Evolutionary conservation across 116 monocot species (phyloP).

Genomic region (Papilionanthe hybrid): DNA sequence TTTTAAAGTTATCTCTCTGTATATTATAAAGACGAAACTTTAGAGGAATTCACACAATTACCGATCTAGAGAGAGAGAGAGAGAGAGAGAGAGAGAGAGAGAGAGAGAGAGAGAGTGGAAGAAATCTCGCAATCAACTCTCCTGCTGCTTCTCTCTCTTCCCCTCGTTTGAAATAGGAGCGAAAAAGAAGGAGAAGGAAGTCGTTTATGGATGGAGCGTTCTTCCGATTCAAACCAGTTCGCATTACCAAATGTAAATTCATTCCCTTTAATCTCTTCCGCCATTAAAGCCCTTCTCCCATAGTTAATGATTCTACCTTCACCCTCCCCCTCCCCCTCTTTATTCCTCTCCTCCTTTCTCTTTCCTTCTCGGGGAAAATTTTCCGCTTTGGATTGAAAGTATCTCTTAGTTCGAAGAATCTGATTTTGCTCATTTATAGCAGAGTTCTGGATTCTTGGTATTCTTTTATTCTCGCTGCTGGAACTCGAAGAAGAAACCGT

Average conservation of each 20-base stretch:
- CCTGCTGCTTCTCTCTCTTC: not conserved
- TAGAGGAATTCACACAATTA: too few relatives aligned
- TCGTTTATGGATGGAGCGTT: conserved; percentile 10
- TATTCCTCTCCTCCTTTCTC: not conserved
- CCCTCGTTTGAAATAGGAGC: not conserved
- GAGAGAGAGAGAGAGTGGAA: not conserved
- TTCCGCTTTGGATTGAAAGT: not conserved
- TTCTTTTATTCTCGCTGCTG: not conserved
- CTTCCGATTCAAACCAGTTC: not conserved
- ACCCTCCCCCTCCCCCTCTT: too few relatives aligned
- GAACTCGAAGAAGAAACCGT: not conserved
- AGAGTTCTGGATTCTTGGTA: not conserved
- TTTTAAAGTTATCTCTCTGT: too few relatives aligned
- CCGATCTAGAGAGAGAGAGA: not conserved
- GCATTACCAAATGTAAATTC: not conserved
- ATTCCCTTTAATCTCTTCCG: not conserved
- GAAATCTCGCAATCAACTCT: not conserved
- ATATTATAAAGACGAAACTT: too few relatives aligned
- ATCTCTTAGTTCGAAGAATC: not conserved
- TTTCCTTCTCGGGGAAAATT: not conserved
- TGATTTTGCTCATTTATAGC: not conserved
- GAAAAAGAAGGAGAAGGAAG: conserved; percentile 3
- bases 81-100: not conserved
- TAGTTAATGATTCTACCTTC: not conserved
- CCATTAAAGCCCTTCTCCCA: not conserved